These are phyloP conservation scores for Thalassiosira oceanica DNA, from an alignment of 352 stramenopile genomes.

Conservation along the genomic window DNA sequence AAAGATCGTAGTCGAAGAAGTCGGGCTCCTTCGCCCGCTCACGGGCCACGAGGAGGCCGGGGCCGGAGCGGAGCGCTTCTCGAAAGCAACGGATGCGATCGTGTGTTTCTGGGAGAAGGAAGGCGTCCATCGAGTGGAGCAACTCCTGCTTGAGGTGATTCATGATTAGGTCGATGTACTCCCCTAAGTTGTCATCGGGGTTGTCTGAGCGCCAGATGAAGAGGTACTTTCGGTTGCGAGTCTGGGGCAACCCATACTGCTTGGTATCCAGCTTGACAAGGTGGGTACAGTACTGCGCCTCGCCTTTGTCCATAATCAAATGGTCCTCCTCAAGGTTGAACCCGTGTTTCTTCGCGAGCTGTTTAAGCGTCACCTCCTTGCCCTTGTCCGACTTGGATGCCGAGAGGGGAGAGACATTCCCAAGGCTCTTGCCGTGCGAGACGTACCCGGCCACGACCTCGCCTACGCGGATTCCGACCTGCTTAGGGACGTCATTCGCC, in stretches of 20 bases:
- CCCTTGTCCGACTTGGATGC: background rate
- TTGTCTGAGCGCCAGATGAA: slow-evolving; percentile 61
- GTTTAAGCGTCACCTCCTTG: slow-evolving; percentile 17
- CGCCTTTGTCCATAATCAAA: slow-evolving; percentile 53
- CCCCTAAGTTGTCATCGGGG: slow-evolving; percentile 39
- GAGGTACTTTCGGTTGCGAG: slow-evolving; percentile 61
- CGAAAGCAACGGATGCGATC: slow-evolving; percentile 61
- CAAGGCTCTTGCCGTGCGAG: slow-evolving; percentile 16
- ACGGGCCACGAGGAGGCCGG: slow-evolving; percentile 47
- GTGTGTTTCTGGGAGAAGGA: slow-evolving; percentile 53
- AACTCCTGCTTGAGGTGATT: slow-evolving; percentile 50
- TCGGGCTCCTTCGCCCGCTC: slow-evolving; percentile 54
- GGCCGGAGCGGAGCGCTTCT: slow-evolving; percentile 54
- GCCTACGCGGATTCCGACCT: slow-evolving; percentile 46
- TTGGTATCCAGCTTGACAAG: slow-evolving; percentile 72
- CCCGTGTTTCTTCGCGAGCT: slow-evolving; percentile 39
- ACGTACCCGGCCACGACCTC: slow-evolving; percentile 45
- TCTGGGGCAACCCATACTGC: slow-evolving; percentile 74
- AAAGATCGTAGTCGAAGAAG: slow-evolving; percentile 54
- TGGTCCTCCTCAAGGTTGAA: slow-evolving; percentile 45
- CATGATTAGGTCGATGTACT: slow-evolving; percentile 56
- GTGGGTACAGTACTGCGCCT: slow-evolving; percentile 58
- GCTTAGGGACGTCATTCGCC: slow-evolving; percentile 29
- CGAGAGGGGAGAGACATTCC: slow-evolving; percentile 25
- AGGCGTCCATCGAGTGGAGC: slow-evolving; percentile 62